These are phyloP conservation scores for Thinopyrum elongatum DNA, from an alignment of 176 grass and related monocot genomes.

Conservation along the genomic window DNA sequence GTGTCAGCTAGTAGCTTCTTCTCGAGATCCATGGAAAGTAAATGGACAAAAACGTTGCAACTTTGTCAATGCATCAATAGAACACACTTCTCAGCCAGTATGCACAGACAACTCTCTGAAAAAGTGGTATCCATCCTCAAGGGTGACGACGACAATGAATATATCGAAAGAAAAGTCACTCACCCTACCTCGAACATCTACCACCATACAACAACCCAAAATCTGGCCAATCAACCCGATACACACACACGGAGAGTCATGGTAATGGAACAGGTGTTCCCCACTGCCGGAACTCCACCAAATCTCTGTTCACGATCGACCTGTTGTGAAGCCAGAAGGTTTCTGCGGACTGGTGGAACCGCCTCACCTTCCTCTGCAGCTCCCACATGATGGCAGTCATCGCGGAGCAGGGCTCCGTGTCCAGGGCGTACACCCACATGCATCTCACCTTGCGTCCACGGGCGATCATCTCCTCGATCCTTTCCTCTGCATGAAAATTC, in stretches of 20 bases:
- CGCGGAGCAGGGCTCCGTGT: conserved; percentile 69
- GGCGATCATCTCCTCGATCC: conserved; percentile 67
- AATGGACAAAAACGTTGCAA: not conserved
- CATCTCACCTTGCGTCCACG: conserved; percentile 66
- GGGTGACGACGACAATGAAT: not conserved
- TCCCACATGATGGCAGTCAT: conserved; percentile 87
- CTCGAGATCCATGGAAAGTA: too few relatives aligned
- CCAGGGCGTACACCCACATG: conserved; percentile 74
- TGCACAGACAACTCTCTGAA: not conserved
- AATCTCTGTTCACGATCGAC: conserved; percentile 74
- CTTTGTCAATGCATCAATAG: not conserved
- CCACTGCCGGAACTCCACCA: conserved; percentile 71
- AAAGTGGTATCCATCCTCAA: not conserved
- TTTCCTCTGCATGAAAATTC: conserved; percentile 55
- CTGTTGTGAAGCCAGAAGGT: conserved; percentile 95
- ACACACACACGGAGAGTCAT: conserved; percentile 17
- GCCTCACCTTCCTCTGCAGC: conserved; percentile 74
- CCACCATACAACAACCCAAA: not conserved
- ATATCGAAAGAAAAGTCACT: too few relatives aligned
- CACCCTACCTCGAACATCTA: not conserved
- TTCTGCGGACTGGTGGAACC: conserved; percentile 74
- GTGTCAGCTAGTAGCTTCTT: too few relatives aligned
- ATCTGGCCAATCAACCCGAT: not conserved
- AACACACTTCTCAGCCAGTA: not conserved
- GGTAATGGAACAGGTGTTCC: conserved; percentile 71